Percentiles rank a stretch among this genome's conserved stretches.
phyloP scores from a whole-genome alignment of 345 rosid genomes.

The Luvunga scandens region DNA sequence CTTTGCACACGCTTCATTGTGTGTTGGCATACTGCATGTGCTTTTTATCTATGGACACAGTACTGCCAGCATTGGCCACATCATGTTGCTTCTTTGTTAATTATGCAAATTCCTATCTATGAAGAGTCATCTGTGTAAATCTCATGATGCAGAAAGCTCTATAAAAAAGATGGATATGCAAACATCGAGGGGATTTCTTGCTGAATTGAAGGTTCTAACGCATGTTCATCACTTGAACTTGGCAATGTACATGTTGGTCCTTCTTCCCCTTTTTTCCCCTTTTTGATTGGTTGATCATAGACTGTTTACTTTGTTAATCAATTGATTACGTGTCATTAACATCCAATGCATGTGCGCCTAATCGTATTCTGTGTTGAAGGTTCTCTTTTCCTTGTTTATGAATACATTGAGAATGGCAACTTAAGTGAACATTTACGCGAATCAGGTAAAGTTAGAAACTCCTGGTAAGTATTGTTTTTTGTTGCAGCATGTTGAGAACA shows the following conservation, averaged over 20 bases:
- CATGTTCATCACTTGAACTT: slow-evolving; percentile 93
- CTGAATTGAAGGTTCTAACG: slow-evolving; percentile 87
- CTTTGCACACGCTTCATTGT: not conserved
- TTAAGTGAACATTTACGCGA: slow-evolving; percentile 88
- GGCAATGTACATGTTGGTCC: slow-evolving; percentile 40
- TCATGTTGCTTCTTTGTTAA: slow-evolving; percentile 7
- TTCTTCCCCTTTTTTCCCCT: not conserved
- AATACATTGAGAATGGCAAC: slow-evolving; percentile 89
- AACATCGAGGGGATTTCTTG: slow-evolving; percentile 86
- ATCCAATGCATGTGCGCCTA: slow-evolving; percentile 64
- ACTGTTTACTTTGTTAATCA: not conserved
- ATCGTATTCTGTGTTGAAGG: slow-evolving; percentile 95
- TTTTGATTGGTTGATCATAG: not conserved
- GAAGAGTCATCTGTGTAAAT: not conserved
- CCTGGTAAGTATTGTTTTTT: not conserved
- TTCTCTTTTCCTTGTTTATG: slow-evolving; percentile 87
- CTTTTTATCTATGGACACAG: not conserved
- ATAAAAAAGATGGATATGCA: slow-evolving; percentile 99
- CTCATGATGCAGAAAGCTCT: slow-evolving; percentile 68
- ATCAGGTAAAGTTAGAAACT: slow-evolving; percentile 46
- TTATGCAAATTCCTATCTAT: not conserved
- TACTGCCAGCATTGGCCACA: not conserved
- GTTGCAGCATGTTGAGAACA: slow-evolving; percentile 5
- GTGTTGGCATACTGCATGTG: not conserved
- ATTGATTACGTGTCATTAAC: not conserved